Evolutionary conservation across 805 yeast species (phyloP).

Genomic region (Schwanniomyces yamadae): DNA sequence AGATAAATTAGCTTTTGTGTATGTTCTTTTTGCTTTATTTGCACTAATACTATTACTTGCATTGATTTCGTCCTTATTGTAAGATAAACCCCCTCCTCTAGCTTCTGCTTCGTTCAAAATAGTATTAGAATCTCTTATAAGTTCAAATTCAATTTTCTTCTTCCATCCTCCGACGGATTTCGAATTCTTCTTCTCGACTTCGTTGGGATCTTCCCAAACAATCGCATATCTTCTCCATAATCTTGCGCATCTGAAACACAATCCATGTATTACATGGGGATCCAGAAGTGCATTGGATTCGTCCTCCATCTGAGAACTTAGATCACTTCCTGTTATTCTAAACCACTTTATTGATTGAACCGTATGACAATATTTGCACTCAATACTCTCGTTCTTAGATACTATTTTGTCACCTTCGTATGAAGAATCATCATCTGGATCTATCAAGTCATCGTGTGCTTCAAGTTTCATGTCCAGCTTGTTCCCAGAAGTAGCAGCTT

Average conservation of each 20-base stretch:
- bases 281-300: constrained; percentile 17
- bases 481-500: constrained; percentile 6
- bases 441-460: constrained; percentile 50
- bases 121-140: constrained; percentile 57
- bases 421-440: constrained; percentile 68
- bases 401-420: constrained; percentile 57
- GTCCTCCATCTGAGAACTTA: constrained; percentile 35
- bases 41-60: background rate
- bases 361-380: constrained; percentile 74
- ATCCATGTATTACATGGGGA: constrained; percentile 46
- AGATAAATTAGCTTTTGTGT: background rate
- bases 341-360: constrained; percentile 61
- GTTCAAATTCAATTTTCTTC: constrained; percentile 64
- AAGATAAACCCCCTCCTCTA: constrained; percentile 20
- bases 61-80: constrained; percentile 11
- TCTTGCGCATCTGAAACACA: constrained; percentile 85
- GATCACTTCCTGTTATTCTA: constrained; percentile 60
- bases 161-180: constrained; percentile 54
- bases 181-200: constrained; percentile 51
- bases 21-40: constrained; percentile 1
- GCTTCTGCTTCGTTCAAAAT: constrained; percentile 51
- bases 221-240: constrained; percentile 91
- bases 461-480: constrained; percentile 11
- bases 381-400: constrained; percentile 39
- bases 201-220: constrained; percentile 78